Evolutionary conservation across 352 stramenopile genomes (phyloP), one percentile per base, ranked within the genome.

Genomic region (Aphanomyces euteiches): DNA sequence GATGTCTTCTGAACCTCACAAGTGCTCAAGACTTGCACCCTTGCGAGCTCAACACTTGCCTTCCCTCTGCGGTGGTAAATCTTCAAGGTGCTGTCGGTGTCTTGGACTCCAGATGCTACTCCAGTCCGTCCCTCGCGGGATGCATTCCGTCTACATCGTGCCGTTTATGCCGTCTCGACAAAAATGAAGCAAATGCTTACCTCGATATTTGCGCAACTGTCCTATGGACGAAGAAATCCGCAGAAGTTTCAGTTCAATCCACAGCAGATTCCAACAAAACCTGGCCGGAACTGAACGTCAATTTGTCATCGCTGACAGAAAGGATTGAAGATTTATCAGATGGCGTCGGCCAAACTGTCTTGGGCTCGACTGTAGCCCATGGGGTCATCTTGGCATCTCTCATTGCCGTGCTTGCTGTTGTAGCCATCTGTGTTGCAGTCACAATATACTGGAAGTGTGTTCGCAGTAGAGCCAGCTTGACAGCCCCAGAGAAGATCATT

Each of bases 161-260:
- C 37, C 54, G 54, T 28, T 39, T 61, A 12, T 61, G 54, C 37
- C 21, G 54, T 5, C 54, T 61, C 6, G 54, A 61, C 54, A 61
- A 61, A 37, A 61, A 61, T 17, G 54, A 61, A 61, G 15, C 39
- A 10, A 61, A 61, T 40, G 54, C 54, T 7, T 39, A 61, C 54
- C 43, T 61, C 10, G 10, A 28, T 13, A 40, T 3, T 17, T 61
- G 54, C 34, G 54, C 54, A 28, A 40, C 15, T 10, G 19, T 61
- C 10, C 17, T 40, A 8, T 61, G 54, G 54, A 17, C 54, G 36
- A 10, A n/a, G 13, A 38, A 1, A 8, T 21, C 50, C 37, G 50
- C 50, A 38, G 50, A 58, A 10, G 8, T 58, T n/a, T 21, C 50
- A 21, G 50, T 58, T 19, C n/a, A n/a, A 21, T 10, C 50, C 50